Percentiles rank a stretch among this genome's conserved stretches.
Conservation (phyloP, 1,284 basidiomycete species). For the Gastroboletus turbinatus region DNA sequence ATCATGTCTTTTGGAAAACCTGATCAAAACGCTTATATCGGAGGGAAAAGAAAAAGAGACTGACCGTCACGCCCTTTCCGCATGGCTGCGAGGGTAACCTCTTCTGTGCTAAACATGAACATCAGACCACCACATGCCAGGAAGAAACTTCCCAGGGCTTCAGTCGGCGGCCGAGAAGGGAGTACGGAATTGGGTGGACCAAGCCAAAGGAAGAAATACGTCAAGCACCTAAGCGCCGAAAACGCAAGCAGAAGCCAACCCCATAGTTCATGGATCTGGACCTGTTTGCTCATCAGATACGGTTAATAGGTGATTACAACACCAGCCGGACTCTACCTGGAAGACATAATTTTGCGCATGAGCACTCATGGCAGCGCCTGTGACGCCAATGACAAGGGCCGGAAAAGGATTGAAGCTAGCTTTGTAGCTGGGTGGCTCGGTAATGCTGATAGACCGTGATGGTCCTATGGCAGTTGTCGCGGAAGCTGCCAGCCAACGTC, state of each 20-base stretch:
- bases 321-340: conserved; percentile 47
- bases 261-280: conserved; percentile 91
- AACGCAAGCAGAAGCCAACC: conserved; percentile 88
- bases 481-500: conserved; percentile 66
- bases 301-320: not conserved
- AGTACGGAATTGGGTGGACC: conserved; percentile 72
- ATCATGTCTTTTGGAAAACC: conserved; percentile 58
- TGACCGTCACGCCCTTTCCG: conserved; percentile 83
- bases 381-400: conserved; percentile 89
- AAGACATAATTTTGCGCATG: conserved; percentile 90
- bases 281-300: conserved; percentile 39
- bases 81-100: conserved; percentile 91
- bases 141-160: conserved; percentile 87
- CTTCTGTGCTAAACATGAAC: conserved; percentile 92
- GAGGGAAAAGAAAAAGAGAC: conserved; percentile 29
- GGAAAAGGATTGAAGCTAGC: conserved; percentile 94
- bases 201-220: conserved; percentile 95
- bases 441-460: conserved; percentile 38
- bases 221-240: conserved; percentile 75
- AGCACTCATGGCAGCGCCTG: conserved; percentile 94
- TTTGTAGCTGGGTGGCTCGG: conserved; percentile 71
- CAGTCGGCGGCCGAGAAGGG: conserved; percentile 93
- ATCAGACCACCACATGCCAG: conserved; percentile 85
- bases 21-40: conserved; percentile 63
- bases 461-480: conserved; percentile 46